Base-by-base conservation (phyloP, 495 filamentous ascomycete genomes). In the Clavariopsis aquatica region DNA sequence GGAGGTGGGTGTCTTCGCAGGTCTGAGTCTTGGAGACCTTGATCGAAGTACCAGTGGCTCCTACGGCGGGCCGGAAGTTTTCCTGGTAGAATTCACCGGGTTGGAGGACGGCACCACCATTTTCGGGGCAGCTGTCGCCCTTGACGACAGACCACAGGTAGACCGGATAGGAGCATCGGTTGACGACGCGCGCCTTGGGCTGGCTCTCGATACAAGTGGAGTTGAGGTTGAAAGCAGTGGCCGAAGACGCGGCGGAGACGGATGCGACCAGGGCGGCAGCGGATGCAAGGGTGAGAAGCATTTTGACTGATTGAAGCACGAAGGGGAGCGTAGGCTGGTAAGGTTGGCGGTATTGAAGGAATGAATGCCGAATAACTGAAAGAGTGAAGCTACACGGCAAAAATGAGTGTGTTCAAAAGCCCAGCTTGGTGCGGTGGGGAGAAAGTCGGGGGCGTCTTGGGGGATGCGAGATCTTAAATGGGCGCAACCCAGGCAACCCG, bases 371-470 rank as follows among this genome's bases (percentile, higher is more conserved):
- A 46, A 31, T n/a, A 67, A 56, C 68, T 70, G 36, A 70, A 67
- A 17, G 68, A 70, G 68, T 70, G 68, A 70, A 70, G 68, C 51
- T 64, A 46, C 57, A 43, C 59, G 63, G 68, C 68, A 58, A 64
- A 61, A 67, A 70, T 2, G 68, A 70, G 58, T 22, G 68, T 62
- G 26, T 62, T 28, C 41, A 62, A 64, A 59, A 63, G 53, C 59
- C 68, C 64, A 56, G 64, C 68, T 70, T 70, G 64, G 67, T 66
- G 62, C 28, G 57, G 58, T 60, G 43, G 31, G 61, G 47, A 49
- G 45, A 47, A 53, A 52, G 22, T 38, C 34, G 54, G 59, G 58
- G 55, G 26, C 8, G 12, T 23, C 15, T 9, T 22, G 59, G 58
- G 53, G 53, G 60, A 47, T 49, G 60, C 20, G 52, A 36, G 41